Base-by-base conservation (phyloP, 805 yeast genomes). In the Wickerhamiella parazyma region DNA sequence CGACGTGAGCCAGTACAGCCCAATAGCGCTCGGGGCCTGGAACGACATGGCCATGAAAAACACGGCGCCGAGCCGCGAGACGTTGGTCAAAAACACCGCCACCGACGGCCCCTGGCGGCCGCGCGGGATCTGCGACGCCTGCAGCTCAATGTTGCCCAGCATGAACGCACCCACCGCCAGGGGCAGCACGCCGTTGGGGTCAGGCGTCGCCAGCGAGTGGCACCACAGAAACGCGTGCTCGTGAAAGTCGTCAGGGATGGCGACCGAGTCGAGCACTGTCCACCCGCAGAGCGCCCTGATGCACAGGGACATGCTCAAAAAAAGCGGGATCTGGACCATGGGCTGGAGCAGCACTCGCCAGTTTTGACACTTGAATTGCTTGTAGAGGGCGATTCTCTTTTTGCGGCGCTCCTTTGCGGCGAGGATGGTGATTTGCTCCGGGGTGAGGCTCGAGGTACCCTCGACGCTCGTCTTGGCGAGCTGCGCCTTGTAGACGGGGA, bases 1-100 rank as follows among this genome's bases (percentile, higher is more conserved):
- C 0, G 95, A 85, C 37, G 89, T 76, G 24, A 84, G 70, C 98
- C 97, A 89, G 62, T 87, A 89, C n/a, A 85, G 57, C 0, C 80
- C 74, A 28, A 87, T 63, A 0, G 93, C 84, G 22, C 78, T 66
- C 0, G 97, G 94, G 0, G 94, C 93, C 54, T 86, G 91, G 33
- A 86, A 73, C 0, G 94, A 70, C 16, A 86, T 67, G 4, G 85
- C 86, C 80, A 85, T 84, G 61, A 89, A 67, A 50, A 83, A 75
- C 1, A 86, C 75, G 42, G 82, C 75, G 18, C 89, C 76, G 49
- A 83, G 67, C 53, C 95, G 68, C 2, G 93, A 74, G 1, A 82
- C 55, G 48, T 76, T 84, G 44, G 82, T 69, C 28, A 87, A 33
- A n/a, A 54, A 49, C 1, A 48, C 51, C 3, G 63, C 54, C 16